These are phyloP conservation scores for Geranium incanum DNA, from an alignment of 441 rosid genomes.

Conservation along the genomic window DNA sequence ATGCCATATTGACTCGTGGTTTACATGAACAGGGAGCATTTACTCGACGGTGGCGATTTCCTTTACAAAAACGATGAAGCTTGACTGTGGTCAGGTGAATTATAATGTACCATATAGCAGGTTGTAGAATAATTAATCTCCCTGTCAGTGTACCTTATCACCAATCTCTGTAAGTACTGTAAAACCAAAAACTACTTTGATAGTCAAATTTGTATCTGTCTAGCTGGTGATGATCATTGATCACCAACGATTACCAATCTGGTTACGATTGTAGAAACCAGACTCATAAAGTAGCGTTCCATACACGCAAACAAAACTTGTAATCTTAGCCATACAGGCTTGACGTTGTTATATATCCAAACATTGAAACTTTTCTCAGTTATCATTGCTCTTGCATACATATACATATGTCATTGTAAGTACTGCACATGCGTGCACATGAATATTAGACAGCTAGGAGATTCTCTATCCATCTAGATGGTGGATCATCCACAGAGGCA, in stretches of 20 bases:
- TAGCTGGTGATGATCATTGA: background rate
- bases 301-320: background rate
- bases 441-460: no score
- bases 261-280: constrained; percentile 5
- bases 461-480: constrained; percentile 22
- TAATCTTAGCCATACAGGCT: constrained; percentile 1
- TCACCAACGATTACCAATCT: constrained; percentile 11
- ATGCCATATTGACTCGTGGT: constrained; percentile 12
- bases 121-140: no score
- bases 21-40: constrained; percentile 56
- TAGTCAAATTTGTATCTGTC: background rate
- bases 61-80: background rate
- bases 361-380: background rate
- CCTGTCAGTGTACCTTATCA: background rate
- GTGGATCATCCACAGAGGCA: constrained; percentile 44
- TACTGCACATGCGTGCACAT: background rate
- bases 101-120: background rate
- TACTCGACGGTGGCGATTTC: constrained; percentile 36
- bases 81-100: background rate
- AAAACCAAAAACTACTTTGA: constrained; percentile 3
- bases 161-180: constrained; percentile 9
- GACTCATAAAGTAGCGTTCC: background rate
- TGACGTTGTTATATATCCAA: background rate
- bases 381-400: background rate
- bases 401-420: background rate